Conservation (phyloP, 148 eudicot species). For the Silene uniflora region DNA sequence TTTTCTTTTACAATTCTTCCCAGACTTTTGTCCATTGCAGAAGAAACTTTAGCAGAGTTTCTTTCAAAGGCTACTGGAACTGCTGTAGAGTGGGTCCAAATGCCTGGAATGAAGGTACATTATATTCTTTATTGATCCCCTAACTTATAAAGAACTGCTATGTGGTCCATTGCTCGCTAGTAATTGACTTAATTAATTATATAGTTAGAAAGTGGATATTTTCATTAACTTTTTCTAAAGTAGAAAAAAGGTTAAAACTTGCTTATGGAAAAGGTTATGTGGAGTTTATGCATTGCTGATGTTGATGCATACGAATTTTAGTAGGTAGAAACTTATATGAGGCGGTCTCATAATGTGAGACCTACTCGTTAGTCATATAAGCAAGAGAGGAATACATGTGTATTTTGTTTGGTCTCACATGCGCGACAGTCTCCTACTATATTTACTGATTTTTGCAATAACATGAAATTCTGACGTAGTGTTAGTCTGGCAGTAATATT, state of each 20-base stretch:
- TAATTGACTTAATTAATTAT: constrained; percentile 11
- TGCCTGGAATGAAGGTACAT: constrained; percentile 99
- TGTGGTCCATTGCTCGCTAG: constrained; percentile 4
- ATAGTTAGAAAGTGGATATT: neutral
- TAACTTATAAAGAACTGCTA: constrained; percentile 5
- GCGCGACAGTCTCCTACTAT: too few species aligned
- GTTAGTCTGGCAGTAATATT: neutral
- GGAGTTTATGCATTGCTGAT: neutral
- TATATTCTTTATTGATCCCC: constrained; percentile 6
- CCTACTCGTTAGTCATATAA: neutral
- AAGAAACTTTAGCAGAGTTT: constrained; percentile 99
- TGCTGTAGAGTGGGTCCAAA: constrained; percentile 99
- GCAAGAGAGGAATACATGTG: neutral
- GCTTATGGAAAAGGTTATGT: constrained; percentile 9
- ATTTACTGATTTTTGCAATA: neutral
- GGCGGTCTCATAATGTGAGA: neutral
- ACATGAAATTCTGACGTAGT: neutral
- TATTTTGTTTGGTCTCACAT: neutral
- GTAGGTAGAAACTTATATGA: neutral
- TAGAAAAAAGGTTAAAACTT: neutral
- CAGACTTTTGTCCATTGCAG: constrained; percentile 99
- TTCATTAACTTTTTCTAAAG: neutral
- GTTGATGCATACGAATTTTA: neutral
- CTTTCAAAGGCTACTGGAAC: constrained; percentile 99
- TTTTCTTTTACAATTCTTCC: constrained; percentile 22